phyloP scores from a whole-genome alignment of 2,329 filamentous ascomycete species.

The Penicillium corylophilum region DNA sequence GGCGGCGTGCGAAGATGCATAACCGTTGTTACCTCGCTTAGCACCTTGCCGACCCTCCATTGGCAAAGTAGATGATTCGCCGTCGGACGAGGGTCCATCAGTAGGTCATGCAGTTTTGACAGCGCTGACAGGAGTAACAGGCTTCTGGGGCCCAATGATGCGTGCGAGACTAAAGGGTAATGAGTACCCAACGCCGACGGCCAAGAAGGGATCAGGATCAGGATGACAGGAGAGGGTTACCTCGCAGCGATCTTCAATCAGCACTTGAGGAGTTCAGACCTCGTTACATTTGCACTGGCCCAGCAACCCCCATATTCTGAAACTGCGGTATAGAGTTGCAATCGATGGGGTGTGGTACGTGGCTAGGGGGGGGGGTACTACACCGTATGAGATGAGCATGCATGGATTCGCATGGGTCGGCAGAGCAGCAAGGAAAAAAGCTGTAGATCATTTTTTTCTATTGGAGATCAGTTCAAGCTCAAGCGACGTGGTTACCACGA shows the following conservation, averaged over 20 bases:
- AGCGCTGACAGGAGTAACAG: background rate
- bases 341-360: background rate
- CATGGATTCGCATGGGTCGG: background rate
- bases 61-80: background rate
- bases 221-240: background rate
- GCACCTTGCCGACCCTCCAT: background rate
- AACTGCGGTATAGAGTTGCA: background rate
- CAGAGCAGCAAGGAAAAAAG: background rate
- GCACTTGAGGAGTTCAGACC: no score
- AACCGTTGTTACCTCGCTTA: conserved; percentile 6
- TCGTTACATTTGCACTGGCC: background rate
- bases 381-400: background rate
- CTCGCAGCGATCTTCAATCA: background rate
- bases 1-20: background rate
- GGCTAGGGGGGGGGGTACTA: background rate
- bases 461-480: background rate
- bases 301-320: background rate
- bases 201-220: no score
- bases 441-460: background rate
- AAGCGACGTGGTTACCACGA: background rate
- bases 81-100: background rate
- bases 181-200: background rate
- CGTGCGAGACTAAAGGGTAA: background rate
- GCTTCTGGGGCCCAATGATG: background rate
- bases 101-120: background rate